These are phyloP conservation scores for Pelargonium myrrhifolium DNA, from an alignment of 441 rosid genomes.

Conservation along the genomic window DNA sequence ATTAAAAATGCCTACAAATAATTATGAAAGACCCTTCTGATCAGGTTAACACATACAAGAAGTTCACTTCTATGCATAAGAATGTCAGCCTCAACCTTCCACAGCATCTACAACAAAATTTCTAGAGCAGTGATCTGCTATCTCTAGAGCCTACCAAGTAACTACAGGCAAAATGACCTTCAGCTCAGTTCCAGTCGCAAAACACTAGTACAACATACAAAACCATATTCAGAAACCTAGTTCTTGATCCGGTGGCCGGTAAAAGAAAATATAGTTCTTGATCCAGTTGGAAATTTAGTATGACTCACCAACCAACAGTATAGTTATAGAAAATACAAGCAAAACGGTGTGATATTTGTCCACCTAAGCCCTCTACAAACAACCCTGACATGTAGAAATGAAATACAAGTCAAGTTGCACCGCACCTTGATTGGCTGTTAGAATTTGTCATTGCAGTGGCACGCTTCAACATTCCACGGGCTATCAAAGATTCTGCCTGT, in stretches of 20 bases:
- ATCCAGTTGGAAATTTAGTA: neutral
- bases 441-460: constrained; percentile 76
- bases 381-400: neutral
- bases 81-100: neutral
- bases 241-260: neutral
- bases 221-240: neutral
- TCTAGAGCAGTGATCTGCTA: neutral
- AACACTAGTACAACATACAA: neutral
- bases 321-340: neutral
- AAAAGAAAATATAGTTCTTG: neutral
- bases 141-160: neutral
- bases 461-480: constrained; percentile 69
- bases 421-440: constrained; percentile 80
- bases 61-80: neutral
- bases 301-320: neutral
- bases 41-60: neutral
- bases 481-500: constrained; percentile 63
- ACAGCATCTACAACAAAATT: neutral
- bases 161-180: neutral
- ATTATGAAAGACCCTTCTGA: neutral
- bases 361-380: neutral
- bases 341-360: neutral
- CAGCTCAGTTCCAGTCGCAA: neutral
- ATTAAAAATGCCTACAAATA: neutral
- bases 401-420: neutral